Base-by-base conservation (phyloP, 2,329 filamentous ascomycete genomes). In the Alternaria hordeiaustralica region DNA sequence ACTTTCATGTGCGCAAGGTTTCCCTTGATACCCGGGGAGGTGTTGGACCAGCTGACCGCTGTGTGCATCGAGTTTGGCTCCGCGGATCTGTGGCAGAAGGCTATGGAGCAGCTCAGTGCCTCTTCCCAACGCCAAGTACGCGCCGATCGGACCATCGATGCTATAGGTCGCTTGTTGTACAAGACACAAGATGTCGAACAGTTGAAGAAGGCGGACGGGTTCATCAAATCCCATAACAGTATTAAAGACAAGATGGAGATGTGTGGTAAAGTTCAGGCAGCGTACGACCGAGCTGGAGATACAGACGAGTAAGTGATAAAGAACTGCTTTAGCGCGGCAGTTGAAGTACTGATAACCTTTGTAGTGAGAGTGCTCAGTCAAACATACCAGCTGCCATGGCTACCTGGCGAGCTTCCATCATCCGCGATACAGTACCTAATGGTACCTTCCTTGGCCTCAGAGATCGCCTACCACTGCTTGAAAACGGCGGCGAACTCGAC, bases 241-340 rank as follows among this genome's bases (percentile, higher is more conserved):
- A 41, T 41, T n/a, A 41, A 11, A 41, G 1, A 11, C 1, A 41
- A 41, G 36, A 41, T 41, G 36, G 8, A 41, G 8, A 41, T 41
- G 36, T 41, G 36, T 41, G 36, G 2, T 3, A 41, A 1, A 0
- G 36, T 41, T 0, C 36, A 41, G 9, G 36, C 9, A 41, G 36
- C n/a, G 1, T 41, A 41, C 36, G 36, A 18, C n/a, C 36, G 36
- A 41, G 36, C 36, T 41, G 1, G n/a, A 0, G 36, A 41, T 0
- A n/a, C 36, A 41, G 36, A 41, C 2, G 9, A 41, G 36, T 41
- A 41, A 41, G 36, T 41, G n/a, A 41, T 6, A 1, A 41, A 0
- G 5, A 0, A 1, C 4, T 6, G 2, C 1, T 41, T 3, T 0
- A 18, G 5, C 4, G 36, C 36, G 8, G 15, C 9, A 41, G 36